These are phyloP conservation scores for Phialophora macrospora DNA, from an alignment of 2,329 filamentous ascomycete genomes.

Conservation along the genomic window DNA sequence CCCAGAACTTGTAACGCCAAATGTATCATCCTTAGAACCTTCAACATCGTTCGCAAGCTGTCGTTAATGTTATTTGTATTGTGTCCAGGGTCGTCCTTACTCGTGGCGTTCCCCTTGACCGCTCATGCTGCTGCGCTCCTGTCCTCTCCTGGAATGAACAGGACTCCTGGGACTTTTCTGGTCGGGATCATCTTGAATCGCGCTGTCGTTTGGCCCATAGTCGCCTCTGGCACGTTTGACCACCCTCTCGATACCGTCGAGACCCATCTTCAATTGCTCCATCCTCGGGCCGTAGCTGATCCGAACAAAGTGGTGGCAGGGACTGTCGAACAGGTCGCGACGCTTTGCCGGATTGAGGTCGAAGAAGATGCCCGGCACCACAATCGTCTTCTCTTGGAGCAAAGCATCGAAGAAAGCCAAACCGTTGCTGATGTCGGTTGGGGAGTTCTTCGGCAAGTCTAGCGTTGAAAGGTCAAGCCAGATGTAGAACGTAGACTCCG, in stretches of 20 bases:
- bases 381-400: constrained; percentile 90
- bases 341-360: constrained; percentile 90
- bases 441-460: constrained; percentile 61
- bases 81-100: neutral
- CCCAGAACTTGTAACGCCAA: constrained; percentile 23
- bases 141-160: constrained; percentile 14
- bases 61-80: neutral
- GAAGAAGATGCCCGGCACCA: constrained; percentile 97
- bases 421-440: constrained; percentile 79
- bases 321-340: constrained; percentile 89
- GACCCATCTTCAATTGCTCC: constrained; percentile 75
- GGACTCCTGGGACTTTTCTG: constrained; percentile 20
- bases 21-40: constrained; percentile 16
- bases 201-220: constrained; percentile 26
- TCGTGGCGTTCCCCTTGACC: constrained; percentile 1
- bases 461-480: constrained; percentile 67
- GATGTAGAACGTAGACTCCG: constrained; percentile 93
- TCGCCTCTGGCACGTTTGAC: constrained; percentile 58
- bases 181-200: constrained; percentile 33
- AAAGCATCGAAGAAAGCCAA: constrained; percentile 97
- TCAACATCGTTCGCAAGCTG: neutral
- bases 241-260: constrained; percentile 84
- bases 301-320: constrained; percentile 89
- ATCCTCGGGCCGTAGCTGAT: constrained; percentile 80
- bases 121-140: constrained; percentile 12